phyloP scores from a whole-genome alignment of 2,329 filamentous ascomycete genomes.

The Epichloe bromicola region DNA sequence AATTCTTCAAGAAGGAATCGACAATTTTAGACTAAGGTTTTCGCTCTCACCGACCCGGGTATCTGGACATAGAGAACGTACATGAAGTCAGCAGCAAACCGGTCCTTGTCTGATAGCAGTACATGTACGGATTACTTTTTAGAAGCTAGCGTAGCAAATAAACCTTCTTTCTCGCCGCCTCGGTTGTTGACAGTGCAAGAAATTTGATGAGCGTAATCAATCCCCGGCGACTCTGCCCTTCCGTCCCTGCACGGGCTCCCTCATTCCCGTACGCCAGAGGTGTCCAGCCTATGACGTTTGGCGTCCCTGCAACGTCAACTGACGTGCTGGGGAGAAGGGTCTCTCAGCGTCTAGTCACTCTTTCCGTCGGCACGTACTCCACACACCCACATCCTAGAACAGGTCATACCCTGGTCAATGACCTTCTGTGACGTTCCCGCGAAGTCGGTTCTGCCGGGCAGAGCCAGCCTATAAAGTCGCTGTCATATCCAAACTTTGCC shows the following conservation, averaged over 20 bases:
- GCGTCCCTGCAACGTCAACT: neutral
- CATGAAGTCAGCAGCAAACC: too few relatives aligned
- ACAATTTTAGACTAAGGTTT: too few relatives aligned
- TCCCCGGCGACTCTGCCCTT: neutral
- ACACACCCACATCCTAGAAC: too few relatives aligned
- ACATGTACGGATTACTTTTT: too few relatives aligned
- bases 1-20: too few relatives aligned
- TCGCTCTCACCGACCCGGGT: too few relatives aligned
- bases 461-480: conserved; percentile 5
- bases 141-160: too few relatives aligned
- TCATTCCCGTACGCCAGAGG: neutral
- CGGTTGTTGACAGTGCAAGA: neutral
- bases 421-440: conserved; percentile 7
- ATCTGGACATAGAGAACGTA: too few relatives aligned
- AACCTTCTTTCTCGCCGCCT: too few relatives aligned
- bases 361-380: neutral
- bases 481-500: conserved; percentile 4
- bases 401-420: conserved; percentile 5
- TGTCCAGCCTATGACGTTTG: neutral
- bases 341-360: neutral
- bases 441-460: conserved; percentile 5
- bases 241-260: neutral
- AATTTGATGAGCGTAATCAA: neutral
- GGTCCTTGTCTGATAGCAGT: too few relatives aligned
- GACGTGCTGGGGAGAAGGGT: neutral